Conservation (phyloP, 164 flowering plant species). For the Liquidambar formosana region DNA sequence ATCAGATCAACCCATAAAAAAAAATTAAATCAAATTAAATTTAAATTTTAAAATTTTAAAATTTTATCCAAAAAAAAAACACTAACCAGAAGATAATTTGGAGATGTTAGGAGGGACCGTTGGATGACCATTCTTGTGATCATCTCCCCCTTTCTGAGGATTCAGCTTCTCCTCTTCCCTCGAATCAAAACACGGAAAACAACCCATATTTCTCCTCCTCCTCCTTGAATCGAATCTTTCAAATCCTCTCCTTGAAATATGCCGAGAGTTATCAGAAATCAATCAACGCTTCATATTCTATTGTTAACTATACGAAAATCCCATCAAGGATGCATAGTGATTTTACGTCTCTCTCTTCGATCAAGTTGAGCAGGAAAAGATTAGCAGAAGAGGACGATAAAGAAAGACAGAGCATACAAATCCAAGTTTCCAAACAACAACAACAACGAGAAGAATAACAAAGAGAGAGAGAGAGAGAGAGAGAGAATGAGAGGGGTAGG, state of each 20-base stretch:
- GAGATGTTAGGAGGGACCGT: conserved; percentile 38
- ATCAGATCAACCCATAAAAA: conserved; percentile 37
- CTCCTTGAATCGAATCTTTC: background rate
- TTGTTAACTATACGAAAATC: background rate
- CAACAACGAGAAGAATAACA: background rate
- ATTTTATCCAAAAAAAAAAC: too few species aligned
- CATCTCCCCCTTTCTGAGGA: conserved; percentile 18
- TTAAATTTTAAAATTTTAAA: too few species aligned
- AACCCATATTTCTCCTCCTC: conserved; percentile 32
- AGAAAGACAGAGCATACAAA: too few species aligned
- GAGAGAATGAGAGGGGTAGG: too few species aligned
- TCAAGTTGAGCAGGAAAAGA: too few species aligned
- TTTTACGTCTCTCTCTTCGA: too few species aligned
- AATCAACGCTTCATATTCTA: background rate
- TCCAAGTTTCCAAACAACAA: background rate
- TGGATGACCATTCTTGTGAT: conserved; percentile 22
- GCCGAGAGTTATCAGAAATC: conserved; percentile 8
- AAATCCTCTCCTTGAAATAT: background rate
- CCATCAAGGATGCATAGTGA: background rate
- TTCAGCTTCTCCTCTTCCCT: conserved; percentile 37
- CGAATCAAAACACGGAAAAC: conserved; percentile 52
- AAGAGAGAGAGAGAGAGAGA: background rate
- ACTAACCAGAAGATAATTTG: conserved; percentile 62
- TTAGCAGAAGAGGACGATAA: too few species aligned
- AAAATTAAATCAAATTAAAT: too few species aligned